A percentile compares a stretch with the other conserved stretches of the same genome.
phyloP scores from a whole-genome alignment of 495 filamentous ascomycete species.

The Daldinia vernicosa region DNA sequence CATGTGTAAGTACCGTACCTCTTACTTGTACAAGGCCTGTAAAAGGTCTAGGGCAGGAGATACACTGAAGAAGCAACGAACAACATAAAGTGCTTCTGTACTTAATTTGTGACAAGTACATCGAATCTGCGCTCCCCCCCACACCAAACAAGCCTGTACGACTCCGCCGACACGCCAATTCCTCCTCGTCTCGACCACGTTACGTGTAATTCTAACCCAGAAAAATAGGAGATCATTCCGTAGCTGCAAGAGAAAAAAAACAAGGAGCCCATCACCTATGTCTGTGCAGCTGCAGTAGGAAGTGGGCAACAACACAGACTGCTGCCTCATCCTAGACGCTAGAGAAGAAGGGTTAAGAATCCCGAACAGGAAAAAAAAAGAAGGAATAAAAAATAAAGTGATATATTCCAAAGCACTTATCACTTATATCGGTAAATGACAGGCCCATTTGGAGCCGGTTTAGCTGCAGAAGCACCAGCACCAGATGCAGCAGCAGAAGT shows the following conservation, averaged over 20 bases:
- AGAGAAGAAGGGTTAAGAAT: slow-evolving; percentile 10
- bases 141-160: slow-evolving; percentile 32
- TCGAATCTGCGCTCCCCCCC: slow-evolving; percentile 12
- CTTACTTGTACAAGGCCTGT: not conserved
- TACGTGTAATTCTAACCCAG: slow-evolving; percentile 39
- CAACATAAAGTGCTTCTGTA: slow-evolving; percentile 2
- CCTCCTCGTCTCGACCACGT: slow-evolving; percentile 26
- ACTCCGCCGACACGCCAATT: slow-evolving; percentile 42
- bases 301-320: slow-evolving; percentile 43
- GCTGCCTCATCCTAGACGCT: not conserved
- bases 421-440: slow-evolving; percentile 40
- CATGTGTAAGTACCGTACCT: slow-evolving; percentile 2
- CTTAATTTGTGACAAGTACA: slow-evolving; percentile 7
- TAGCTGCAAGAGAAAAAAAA: slow-evolving; percentile 28
- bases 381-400: slow-evolving; percentile 20
- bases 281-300: slow-evolving; percentile 40
- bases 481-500: slow-evolving; percentile 33
- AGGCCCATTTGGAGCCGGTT: slow-evolving; percentile 40
- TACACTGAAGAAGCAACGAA: not conserved
- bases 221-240: slow-evolving; percentile 44
- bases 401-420: slow-evolving; percentile 19
- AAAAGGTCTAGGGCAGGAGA: slow-evolving; percentile 6
- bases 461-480: slow-evolving; percentile 39
- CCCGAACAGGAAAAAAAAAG: not conserved
- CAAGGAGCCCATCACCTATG: slow-evolving; percentile 33